These are phyloP conservation scores for Oligophagozyma castellii DNA, from an alignment of 1,139 yeast genomes.

Conservation along the genomic window DNA sequence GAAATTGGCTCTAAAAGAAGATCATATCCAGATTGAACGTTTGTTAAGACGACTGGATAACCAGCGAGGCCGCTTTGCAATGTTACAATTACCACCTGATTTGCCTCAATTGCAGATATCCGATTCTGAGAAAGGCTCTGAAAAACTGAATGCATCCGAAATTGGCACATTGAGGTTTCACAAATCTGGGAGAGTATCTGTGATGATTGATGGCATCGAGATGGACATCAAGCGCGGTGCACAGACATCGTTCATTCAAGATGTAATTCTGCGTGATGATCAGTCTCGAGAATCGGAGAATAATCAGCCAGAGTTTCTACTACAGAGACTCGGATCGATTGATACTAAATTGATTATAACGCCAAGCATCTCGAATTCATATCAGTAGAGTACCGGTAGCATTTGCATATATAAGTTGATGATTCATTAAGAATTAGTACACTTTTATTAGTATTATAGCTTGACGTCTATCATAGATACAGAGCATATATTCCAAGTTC, in stretches of 20 bases:
- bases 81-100: conserved; percentile 60
- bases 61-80: conserved; percentile 31
- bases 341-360: too few species aligned
- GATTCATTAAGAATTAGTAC: too few species aligned
- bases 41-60: conserved; percentile 24
- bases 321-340: too few species aligned
- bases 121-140: conserved; percentile 1
- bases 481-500: too few species aligned
- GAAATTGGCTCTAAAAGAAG: conserved; percentile 21
- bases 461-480: too few species aligned
- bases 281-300: too few species aligned
- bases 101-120: conserved; percentile 39
- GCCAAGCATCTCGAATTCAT: too few species aligned
- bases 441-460: too few species aligned
- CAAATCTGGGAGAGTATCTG: conserved; percentile 65
- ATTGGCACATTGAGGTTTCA: conserved; percentile 66
- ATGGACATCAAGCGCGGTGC: conserved; percentile 70
- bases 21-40: conserved; percentile 26
- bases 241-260: conserved; percentile 59
- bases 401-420: too few species aligned
- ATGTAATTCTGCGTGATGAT: conserved; percentile 45
- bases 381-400: too few species aligned
- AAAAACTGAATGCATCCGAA: conserved; percentile 33
- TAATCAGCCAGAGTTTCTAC: too few species aligned
- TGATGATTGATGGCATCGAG: conserved; percentile 55